Conservation (phyloP, 495 filamentous ascomycete genomes). For the Massariosphaeria phaeospora region DNA sequence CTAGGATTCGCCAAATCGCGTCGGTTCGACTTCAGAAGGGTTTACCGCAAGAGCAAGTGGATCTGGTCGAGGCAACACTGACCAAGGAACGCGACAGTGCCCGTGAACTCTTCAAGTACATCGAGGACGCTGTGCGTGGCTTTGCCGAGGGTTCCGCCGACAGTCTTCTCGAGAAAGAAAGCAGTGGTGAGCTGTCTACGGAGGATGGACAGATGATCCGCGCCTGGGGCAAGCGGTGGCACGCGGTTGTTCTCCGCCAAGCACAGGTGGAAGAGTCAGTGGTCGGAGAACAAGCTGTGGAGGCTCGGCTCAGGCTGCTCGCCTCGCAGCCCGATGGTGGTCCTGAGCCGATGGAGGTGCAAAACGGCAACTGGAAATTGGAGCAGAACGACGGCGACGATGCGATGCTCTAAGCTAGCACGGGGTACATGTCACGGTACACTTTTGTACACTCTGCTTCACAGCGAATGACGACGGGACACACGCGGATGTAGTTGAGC, state of each 20-base stretch:
- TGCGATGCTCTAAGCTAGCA: constrained; percentile 10
- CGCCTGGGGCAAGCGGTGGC: constrained; percentile 81
- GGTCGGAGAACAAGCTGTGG: constrained; percentile 38
- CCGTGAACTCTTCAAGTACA: constrained; percentile 69
- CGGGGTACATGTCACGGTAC: not conserved
- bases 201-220: constrained; percentile 59
- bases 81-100: constrained; percentile 63
- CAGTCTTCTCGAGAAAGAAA: constrained; percentile 55
- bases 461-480: no score
- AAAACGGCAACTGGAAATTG: constrained; percentile 1
- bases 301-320: constrained; percentile 28
- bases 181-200: constrained; percentile 47
- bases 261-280: constrained; percentile 73
- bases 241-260: constrained; percentile 76
- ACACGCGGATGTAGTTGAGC: no score
- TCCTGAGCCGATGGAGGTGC: not conserved
- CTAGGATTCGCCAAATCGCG: constrained; percentile 78
- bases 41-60: constrained; percentile 56
- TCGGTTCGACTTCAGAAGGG: constrained; percentile 51
- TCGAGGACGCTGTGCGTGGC: constrained; percentile 71
- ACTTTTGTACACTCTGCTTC: no score
- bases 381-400: constrained; percentile 3
- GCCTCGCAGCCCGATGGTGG: constrained; percentile 14
- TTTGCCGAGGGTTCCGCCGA: constrained; percentile 72
- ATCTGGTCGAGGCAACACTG: constrained; percentile 60